Evolutionary conservation across 306 rosid genomes (phyloP).

Genomic region (Albizia julibrissin): DNA sequence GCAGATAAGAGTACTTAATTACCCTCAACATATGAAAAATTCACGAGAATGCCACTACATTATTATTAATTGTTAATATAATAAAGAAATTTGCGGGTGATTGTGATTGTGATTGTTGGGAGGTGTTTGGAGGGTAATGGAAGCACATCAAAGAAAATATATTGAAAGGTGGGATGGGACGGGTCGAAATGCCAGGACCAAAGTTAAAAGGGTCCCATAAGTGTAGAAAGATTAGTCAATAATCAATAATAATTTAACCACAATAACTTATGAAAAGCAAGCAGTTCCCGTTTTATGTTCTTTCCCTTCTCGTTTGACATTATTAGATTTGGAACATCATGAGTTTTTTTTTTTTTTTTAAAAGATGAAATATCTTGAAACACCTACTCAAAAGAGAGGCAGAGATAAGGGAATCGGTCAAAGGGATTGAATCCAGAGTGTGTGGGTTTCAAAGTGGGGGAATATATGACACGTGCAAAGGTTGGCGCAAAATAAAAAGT

Average conservation of each 20-base stretch:
- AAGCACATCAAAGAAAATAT: constrained; percentile 30
- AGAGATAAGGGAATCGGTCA: constrained; percentile 33
- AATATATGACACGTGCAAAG: constrained; percentile 41
- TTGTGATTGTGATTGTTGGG: constrained; percentile 36
- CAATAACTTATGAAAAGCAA: background rate
- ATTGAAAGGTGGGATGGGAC: constrained; percentile 40
- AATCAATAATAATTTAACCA: background rate
- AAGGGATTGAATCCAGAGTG: constrained; percentile 27
- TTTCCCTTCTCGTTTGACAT: background rate
- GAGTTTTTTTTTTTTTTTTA: no score
- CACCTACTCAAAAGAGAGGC: no score
- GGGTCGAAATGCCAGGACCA: constrained; percentile 31
- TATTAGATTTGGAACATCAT: background rate
- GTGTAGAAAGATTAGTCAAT: background rate
- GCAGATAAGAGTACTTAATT: background rate
- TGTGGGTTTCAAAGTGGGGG: background rate
- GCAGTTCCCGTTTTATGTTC: background rate
- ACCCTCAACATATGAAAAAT: background rate
- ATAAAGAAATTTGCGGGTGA: background rate
- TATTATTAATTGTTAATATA: background rate
- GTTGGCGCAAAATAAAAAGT: background rate
- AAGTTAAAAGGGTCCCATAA: constrained; percentile 33
- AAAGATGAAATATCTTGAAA: background rate
- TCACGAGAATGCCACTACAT: constrained; percentile 24
- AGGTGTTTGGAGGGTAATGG: constrained; percentile 32